These are phyloP conservation scores for Candida ponderosae DNA, from an alignment of 805 yeast species.

Conservation along the genomic window DNA sequence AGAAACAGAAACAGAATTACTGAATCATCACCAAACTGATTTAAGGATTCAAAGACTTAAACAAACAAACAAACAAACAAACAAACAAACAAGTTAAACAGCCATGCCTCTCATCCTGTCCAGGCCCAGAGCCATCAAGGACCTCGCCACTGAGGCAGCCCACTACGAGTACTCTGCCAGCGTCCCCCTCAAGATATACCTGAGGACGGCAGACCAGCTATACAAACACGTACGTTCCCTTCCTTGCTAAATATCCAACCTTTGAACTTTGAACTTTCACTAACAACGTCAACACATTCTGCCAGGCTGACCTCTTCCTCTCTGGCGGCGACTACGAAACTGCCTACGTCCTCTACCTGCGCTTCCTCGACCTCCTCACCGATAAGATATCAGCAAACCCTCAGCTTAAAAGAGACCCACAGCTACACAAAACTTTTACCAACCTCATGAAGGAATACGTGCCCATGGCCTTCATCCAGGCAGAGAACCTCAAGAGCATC, in stretches of 20 bases:
- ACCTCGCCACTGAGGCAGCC: conserved; percentile 39
- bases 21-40: no score
- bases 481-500: conserved; percentile 16
- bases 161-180: conserved; percentile 44
- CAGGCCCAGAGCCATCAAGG: conserved; percentile 12
- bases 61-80: background rate
- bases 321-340: conserved; percentile 35
- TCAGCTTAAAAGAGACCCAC: conserved; percentile 22
- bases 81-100: background rate
- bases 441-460: conserved; percentile 15
- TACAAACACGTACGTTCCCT: conserved; percentile 34
- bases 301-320: conserved; percentile 36
- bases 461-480: conserved; percentile 14
- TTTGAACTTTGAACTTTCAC: conserved; percentile 1
- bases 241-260: no score
- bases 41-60: background rate
- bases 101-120: background rate
- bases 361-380: conserved; percentile 52
- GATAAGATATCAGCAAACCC: conserved; percentile 41
- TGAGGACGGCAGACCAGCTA: conserved; percentile 43
- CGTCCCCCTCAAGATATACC: conserved; percentile 46
- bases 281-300: background rate
- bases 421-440: conserved; percentile 8
- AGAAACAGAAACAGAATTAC: no score
- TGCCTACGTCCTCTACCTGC: conserved; percentile 47